Evolutionary conservation across 106 monocot genomes (phyloP).

Genomic region (Dendrobium nobile): DNA sequence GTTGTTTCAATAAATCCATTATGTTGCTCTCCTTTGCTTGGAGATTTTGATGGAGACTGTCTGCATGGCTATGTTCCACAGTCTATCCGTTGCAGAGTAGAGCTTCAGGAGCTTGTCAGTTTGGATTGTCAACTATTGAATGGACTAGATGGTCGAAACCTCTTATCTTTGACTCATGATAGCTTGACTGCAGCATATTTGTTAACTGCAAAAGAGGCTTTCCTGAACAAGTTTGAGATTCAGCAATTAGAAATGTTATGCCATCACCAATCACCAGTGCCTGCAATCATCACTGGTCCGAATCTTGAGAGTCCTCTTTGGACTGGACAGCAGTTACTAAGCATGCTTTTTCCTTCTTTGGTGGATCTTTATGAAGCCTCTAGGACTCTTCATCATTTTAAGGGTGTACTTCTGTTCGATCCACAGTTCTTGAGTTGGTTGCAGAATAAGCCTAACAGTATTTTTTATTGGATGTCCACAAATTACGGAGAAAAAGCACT

Average conservation of each 20-base stretch:
- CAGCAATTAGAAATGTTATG: conserved; percentile 80
- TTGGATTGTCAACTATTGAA: conserved; percentile 62
- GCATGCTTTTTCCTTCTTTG: conserved; percentile 46
- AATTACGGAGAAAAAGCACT: conserved; percentile 48
- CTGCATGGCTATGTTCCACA: conserved; percentile 86
- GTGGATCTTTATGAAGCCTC: conserved; percentile 24
- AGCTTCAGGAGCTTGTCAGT: conserved; percentile 67
- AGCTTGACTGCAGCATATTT: conserved; percentile 79
- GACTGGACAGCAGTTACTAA: conserved; percentile 75
- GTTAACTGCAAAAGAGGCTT: conserved; percentile 29
- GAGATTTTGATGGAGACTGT: conserved; percentile 98
- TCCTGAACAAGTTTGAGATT: conserved; percentile 63
- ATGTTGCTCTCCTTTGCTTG: conserved; percentile 72
- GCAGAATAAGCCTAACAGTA: conserved; percentile 22
- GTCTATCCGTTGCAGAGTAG: conserved; percentile 50
- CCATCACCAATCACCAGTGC: conserved; percentile 14
- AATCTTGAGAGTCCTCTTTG: conserved; percentile 29
- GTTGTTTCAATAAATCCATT: conserved; percentile 79
- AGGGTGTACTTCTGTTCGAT: conserved; percentile 22
- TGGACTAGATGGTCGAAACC: conserved; percentile 57
- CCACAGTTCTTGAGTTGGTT: conserved; percentile 34
- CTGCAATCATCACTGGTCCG: conserved; percentile 41
- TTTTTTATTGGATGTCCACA: conserved; percentile 55
- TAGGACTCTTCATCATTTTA: conserved; percentile 9
- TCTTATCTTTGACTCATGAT: conserved; percentile 78